These are phyloP conservation scores for Plenodomus tracheiphilus DNA, from an alignment of 2,329 filamentous ascomycete genomes.

Conservation along the genomic window DNA sequence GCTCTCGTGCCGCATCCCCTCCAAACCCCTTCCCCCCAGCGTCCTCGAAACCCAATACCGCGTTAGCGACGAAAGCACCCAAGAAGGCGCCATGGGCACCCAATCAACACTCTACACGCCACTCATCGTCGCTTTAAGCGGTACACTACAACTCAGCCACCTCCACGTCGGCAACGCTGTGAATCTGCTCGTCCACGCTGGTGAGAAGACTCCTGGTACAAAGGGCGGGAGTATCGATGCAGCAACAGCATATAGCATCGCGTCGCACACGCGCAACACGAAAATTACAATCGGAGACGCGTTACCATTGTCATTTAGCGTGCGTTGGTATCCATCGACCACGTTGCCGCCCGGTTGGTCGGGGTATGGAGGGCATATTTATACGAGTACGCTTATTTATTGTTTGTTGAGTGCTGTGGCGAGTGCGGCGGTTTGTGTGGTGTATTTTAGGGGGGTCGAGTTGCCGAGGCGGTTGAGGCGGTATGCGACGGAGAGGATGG, in stretches of 20 bases:
- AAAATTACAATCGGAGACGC: constrained; percentile 86
- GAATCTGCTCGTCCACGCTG: constrained; percentile 81
- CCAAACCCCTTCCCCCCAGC: constrained; percentile 63
- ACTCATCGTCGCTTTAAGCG: constrained; percentile 84
- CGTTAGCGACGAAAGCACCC: constrained; percentile 44
- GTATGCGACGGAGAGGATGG: constrained; percentile 59
- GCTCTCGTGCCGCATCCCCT: constrained; percentile 84
- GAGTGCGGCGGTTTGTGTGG: constrained; percentile 55
- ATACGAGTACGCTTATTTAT: constrained; percentile 54
- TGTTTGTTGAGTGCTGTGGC: constrained; percentile 53
- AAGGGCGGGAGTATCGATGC: constrained; percentile 75
- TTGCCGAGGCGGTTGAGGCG: constrained; percentile 56
- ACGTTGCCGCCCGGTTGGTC: constrained; percentile 63
- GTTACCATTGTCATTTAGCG: constrained; percentile 74
- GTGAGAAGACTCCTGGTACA: constrained; percentile 55
- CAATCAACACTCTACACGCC: constrained; percentile 66
- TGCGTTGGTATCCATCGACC: constrained; percentile 84
- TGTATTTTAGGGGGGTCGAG: constrained; percentile 59
- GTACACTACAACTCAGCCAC: constrained; percentile 80
- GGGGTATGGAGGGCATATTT: constrained; percentile 56
- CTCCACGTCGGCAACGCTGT: constrained; percentile 87
- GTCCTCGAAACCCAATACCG: constrained; percentile 38
- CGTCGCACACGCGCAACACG: constrained; percentile 59
- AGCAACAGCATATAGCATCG: constrained; percentile 83
- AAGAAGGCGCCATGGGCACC: constrained; percentile 40